Evolutionary conservation across 176 grass and related monocot species (phyloP).

Genomic region (Phoenix roebelenii): DNA sequence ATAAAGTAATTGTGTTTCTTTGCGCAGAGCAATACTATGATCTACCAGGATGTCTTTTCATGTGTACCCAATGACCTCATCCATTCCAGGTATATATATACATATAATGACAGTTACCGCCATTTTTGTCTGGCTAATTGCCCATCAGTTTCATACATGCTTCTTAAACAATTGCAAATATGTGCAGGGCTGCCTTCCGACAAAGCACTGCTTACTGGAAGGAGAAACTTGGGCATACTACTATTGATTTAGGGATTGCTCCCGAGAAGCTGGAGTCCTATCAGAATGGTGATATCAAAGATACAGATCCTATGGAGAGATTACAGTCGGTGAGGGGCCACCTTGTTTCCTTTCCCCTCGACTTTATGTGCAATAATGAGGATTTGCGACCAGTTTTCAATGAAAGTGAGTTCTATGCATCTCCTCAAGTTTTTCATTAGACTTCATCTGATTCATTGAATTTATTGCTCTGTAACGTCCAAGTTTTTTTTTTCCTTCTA

Average conservation of each 20-base stretch:
- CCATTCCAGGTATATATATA: conserved; percentile 41
- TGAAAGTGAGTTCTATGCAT: conserved; percentile 58
- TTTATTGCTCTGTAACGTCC: not conserved
- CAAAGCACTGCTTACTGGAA: conserved; percentile 44
- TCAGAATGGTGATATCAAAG: conserved; percentile 22
- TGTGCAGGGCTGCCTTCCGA: conserved; percentile 43
- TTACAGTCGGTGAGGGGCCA: conserved; percentile 44
- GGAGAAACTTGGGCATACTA: conserved; percentile 60
- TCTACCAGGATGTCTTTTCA: conserved; percentile 63
- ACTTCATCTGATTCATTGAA: not conserved
- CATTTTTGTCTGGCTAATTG: not conserved
- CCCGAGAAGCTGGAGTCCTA: conserved; percentile 23
- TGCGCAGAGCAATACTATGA: conserved; percentile 53
- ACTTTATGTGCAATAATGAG: conserved; percentile 71
- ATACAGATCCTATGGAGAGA: conserved; percentile 27
- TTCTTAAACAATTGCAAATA: not conserved
- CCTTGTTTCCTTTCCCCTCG: conserved; percentile 61
- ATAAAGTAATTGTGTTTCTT: conserved; percentile 2
- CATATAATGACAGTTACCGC: not conserved
- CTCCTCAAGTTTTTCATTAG: conserved; percentile 71
- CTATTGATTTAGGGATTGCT: conserved; percentile 58
- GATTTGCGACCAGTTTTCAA: conserved; percentile 61
- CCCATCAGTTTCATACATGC: too few relatives aligned
- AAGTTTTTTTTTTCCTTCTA: conserved; percentile 10
- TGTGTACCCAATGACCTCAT: conserved; percentile 67